Evolutionary conservation across 345 rosid genomes (phyloP).

Genomic region (Noccaea caerulescens): DNA sequence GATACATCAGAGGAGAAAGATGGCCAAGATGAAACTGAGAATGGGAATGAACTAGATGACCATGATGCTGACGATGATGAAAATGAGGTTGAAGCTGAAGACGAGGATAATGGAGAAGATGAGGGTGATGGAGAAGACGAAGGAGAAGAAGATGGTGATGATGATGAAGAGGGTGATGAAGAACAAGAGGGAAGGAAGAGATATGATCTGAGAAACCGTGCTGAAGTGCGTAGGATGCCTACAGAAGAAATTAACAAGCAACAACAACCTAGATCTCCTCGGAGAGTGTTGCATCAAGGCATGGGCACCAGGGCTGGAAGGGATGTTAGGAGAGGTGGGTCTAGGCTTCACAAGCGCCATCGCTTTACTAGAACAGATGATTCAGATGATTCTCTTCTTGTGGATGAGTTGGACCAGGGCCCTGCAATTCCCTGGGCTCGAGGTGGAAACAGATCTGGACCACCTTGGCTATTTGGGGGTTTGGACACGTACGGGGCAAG

Average conservation of each 20-base stretch:
- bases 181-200: constrained; percentile 90
- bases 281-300: constrained; percentile 97
- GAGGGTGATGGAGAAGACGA: constrained; percentile 73
- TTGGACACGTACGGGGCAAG: constrained; percentile 85
- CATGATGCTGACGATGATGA: constrained; percentile 64
- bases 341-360: constrained; percentile 94
- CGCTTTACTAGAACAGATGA: constrained; percentile 82
- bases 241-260: constrained; percentile 67
- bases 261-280: constrained; percentile 86
- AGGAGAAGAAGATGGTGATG: constrained; percentile 58
- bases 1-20: constrained; percentile 79
- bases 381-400: constrained; percentile 99
- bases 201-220: constrained; percentile 95
- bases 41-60: constrained; percentile 78
- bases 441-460: constrained; percentile 91
- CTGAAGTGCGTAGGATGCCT: constrained; percentile 86
- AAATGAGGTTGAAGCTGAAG: constrained; percentile 79
- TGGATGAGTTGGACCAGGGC: constrained; percentile 99
- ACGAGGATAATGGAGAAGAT: constrained; percentile 69
- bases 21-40: constrained; percentile 80
- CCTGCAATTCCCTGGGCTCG: constrained; percentile 95
- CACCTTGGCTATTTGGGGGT: constrained; percentile 98
- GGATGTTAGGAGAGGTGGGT: constrained; percentile 92
- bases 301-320: constrained; percentile 83
- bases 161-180: constrained; percentile 69